These are phyloP conservation scores for Globisporangium ultimum DNA, from an alignment of 352 stramenopile genomes.

Conservation along the genomic window DNA sequence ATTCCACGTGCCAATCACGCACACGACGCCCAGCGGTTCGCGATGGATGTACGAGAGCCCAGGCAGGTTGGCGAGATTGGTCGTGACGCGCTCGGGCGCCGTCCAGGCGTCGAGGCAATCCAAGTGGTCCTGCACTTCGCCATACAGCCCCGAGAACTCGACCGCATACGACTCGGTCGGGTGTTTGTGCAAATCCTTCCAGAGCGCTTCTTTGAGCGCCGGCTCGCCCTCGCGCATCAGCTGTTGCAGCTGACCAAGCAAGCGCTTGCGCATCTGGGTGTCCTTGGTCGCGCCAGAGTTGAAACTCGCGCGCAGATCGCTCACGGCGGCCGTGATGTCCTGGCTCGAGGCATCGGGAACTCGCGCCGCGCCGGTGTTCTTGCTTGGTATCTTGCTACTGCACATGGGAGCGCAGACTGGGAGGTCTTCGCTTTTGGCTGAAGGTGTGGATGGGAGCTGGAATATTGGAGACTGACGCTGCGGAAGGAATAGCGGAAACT, in stretches of 20 bases:
- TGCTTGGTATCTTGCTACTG: too few relatives aligned
- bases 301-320: conserved; percentile 48
- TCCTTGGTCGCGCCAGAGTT: conserved; percentile 55
- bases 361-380: too few relatives aligned
- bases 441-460: too few relatives aligned
- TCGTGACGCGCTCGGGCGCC: conserved; percentile 44
- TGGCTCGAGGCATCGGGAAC: conserved; percentile 49
- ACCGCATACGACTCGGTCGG: conserved; percentile 64
- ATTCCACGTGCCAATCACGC: conserved; percentile 89
- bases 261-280: conserved; percentile 30
- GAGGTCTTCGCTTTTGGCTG: too few relatives aligned
- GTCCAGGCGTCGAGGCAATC: conserved; percentile 58
- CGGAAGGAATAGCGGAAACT: too few relatives aligned
- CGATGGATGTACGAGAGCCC: conserved; percentile 45
- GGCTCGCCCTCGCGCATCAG: conserved; percentile 40
- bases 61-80: conserved; percentile 47
- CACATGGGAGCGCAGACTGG: too few relatives aligned
- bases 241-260: conserved; percentile 46
- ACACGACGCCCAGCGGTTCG: conserved; percentile 79
- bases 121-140: conserved; percentile 64
- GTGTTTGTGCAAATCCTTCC: conserved; percentile 63
- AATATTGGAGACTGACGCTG: too few relatives aligned
- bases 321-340: conserved; percentile 45
- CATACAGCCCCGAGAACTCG: conserved; percentile 19
- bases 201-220: conserved; percentile 44